Evolutionary conservation across 441 rosid genomes (phyloP), one percentile per base, ranked within the genome.

Genomic region (Erysimum cheiri): DNA sequence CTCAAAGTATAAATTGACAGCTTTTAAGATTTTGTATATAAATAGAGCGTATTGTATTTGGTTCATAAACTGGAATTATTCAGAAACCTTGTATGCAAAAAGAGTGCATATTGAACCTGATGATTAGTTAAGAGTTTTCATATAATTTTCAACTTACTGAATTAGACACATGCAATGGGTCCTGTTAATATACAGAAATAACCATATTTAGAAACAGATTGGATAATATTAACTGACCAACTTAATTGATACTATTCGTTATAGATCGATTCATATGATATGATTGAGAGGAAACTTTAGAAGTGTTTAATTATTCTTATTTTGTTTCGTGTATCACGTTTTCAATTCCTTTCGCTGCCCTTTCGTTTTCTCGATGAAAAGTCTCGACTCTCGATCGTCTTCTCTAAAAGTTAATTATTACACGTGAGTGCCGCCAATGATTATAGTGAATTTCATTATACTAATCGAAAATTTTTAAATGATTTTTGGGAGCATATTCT

Each of bases 401-500:
- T 43, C 71, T 29, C 33, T 7, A 24, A 50, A 41, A 37, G 11
- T 29, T 22, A 22, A 48, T 56, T 57, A 40, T 2, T 17, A 40
- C 53, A 48, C 67, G 55, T 65, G 67, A 39, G 22, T n/a, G 69
- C 59, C 64, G 70, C 50, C 58, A 35, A 44, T 5, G 12, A 33
- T 9, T 57, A 8, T 8, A 44, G 5, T 31, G n/a, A 13, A 8
- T 32, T 24, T 46, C 14, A 53, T 39, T 8, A 8, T 28, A 52
- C 28, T n/a, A 14, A 14, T 19, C 19, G 9, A 8, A n/a, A 17
- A 29, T 13, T 40, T 44, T 4, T 4, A 26, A 48, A 66, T 46
- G 13, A 50, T 24, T 64, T 65, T 65, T 19, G 35, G 26, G 17
- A 64, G 12, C 50, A 63, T 26, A 8, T 26, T 8, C 6, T 22